These are phyloP conservation scores for Paraconiothyrium sp. DNA, from an alignment of 2,329 filamentous ascomycete species.

Conservation along the genomic window DNA sequence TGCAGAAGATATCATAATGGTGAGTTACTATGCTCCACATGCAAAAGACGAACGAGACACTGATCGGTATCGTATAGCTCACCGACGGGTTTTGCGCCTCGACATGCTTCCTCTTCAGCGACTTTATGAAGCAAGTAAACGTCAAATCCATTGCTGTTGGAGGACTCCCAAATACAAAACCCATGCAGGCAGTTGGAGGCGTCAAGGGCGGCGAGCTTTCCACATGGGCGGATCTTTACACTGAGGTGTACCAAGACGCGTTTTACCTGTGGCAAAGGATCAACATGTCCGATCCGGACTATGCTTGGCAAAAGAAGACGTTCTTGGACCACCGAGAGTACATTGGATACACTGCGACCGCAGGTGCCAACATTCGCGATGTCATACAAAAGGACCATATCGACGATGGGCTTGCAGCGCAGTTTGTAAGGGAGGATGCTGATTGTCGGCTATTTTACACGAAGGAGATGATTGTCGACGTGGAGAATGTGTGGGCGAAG, in stretches of 20 bases:
- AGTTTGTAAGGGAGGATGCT: conserved; percentile 67
- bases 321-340: conserved; percentile 18
- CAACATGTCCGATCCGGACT: conserved; percentile 8
- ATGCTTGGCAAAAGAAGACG: background rate
- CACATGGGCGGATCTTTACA: conserved; percentile 41
- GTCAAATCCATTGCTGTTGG: conserved; percentile 34
- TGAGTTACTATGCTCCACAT: conserved; percentile 19
- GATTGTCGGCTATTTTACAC: conserved; percentile 67
- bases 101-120: conserved; percentile 53
- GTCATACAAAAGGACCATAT: conserved; percentile 15
- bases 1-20: conserved; percentile 42
- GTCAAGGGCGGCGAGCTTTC: conserved; percentile 43
- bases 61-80: background rate
- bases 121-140: conserved; percentile 51
- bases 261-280: conserved; percentile 8
- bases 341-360: conserved; percentile 4
- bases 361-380: conserved; percentile 18
- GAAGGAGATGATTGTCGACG: conserved; percentile 48
- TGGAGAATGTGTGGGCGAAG: conserved; percentile 60
- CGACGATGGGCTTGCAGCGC: conserved; percentile 33
- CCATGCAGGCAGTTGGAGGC: conserved; percentile 39
- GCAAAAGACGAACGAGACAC: background rate
- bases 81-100: conserved; percentile 50
- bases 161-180: conserved; percentile 42
- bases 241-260: conserved; percentile 5